Evolutionary conservation across 192 early-diverging fungal genomes (phyloP).

Genomic region (Backusella australiensis): DNA sequence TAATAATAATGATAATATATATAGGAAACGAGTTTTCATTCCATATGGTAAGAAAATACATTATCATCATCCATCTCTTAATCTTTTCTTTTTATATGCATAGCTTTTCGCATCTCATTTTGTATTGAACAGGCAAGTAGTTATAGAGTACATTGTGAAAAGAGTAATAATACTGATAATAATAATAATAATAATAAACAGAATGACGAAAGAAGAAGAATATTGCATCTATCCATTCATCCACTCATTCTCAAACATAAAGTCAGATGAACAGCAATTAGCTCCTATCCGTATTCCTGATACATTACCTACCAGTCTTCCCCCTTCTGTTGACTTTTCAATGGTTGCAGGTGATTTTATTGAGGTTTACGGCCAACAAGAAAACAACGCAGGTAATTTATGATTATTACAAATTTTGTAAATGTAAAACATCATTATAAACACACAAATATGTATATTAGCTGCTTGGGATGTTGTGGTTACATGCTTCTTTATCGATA

Average conservation of each 20-base stretch:
- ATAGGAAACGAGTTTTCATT: slow-evolving; percentile 95
- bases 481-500: slow-evolving; percentile 98
- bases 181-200: slow-evolving; percentile 12
- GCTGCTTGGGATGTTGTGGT: slow-evolving; percentile 85
- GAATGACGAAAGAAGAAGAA: slow-evolving; percentile 50
- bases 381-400: slow-evolving; percentile 50
- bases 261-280: slow-evolving; percentile 57
- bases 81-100: neutral
- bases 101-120: slow-evolving; percentile 89
- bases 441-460: neutral
- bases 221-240: slow-evolving; percentile 88
- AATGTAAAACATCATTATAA: neutral
- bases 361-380: slow-evolving; percentile 75
- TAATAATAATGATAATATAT: neutral
- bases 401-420: neutral
- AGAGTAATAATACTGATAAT: neutral
- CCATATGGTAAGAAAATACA: slow-evolving; percentile 70
- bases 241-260: slow-evolving; percentile 87
- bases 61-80: neutral
- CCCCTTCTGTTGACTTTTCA: slow-evolving; percentile 75
- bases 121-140: slow-evolving; percentile 76
- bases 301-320: slow-evolving; percentile 67
- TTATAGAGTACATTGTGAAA: neutral
- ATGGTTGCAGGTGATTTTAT: slow-evolving; percentile 98
- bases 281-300: slow-evolving; percentile 79